Base-by-base conservation (phyloP, 2,329 filamentous ascomycete genomes). In the Cladosporium sp. region DNA sequence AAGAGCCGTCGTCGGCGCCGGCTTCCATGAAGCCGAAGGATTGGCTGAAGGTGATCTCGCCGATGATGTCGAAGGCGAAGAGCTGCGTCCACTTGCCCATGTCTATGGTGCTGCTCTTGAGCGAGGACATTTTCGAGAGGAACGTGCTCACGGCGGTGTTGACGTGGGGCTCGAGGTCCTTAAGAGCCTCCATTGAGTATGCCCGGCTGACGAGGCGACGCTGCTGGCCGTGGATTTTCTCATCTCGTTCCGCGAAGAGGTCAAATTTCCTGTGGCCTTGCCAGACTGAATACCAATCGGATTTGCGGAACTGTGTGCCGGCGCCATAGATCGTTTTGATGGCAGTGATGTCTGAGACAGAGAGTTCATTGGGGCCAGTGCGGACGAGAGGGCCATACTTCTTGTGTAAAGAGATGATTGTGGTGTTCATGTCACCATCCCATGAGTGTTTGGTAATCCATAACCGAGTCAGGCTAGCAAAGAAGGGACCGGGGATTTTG, bases 51-150 rank as follows among this genome's bases (percentile, higher is more conserved):
- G 75, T 75, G 4, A 83, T 61, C 35, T 74, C 72, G 28, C 73
- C 77, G 56, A 83, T 79, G 38, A 80, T 73, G 53, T 83, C 80
- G 3, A 82, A 66, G 0, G 78, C 79, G 49, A 82, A 76, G 65
- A 72, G 80, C 38, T 79, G 76, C 2, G 73, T 70, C 55, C 77
- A 77, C 6, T 66, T 66, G 3, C 70, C 74, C 50, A 77, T 61
- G 51, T 81, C 77, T 59, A 80, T 66, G 2, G 68, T 60, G 1
- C 59, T 71, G 3, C 72, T 67, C 2, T 73, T 65, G 35, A 61
- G 58, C 19, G 63, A 57, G 2, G 57, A 54, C 56, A 74, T 65
- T 14, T 65, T 59, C 0, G 61, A 49, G 22, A 72, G 56, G 37
- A 75, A 71, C 1, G 67, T 44, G 0, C 62, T 54, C 19, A 71